Evolutionary conservation across 2,329 filamentous ascomycete genomes (phyloP), one percentile per base, ranked within the genome.

Genomic region (Cucurbitaria berberidis): DNA sequence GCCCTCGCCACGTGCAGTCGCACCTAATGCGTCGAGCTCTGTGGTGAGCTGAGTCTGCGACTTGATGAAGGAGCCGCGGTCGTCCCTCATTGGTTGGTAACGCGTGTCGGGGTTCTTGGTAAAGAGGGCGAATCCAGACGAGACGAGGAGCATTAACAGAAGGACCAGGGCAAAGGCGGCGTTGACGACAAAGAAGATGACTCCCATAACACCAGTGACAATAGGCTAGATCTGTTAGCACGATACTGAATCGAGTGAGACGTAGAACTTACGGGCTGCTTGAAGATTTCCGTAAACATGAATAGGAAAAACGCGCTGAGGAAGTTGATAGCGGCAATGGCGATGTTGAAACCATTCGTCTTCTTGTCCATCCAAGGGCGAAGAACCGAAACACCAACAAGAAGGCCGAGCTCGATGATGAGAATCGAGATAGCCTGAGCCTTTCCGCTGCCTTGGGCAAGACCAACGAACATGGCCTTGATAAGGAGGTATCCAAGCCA

Each of bases 341-440:
- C 85, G 69, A 98, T 96, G 79, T 97, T 97, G 83, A 96, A 96
- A 42, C 88, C 88, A 76, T 97, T 98, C 57, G 91, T 96, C 80
- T 93, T 93, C 86, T 96, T 96, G 82, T 97, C 93, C 93, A 98
- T 98, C 89, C 91, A 98, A 16, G 93, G 93, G 55, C 91, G 88
- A 63, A 97, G 79, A 48, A 96, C 88, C 55, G 87, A 89, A 50
- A 91, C 87, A 19, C 79, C 86, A 65, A 96, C 89, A 51, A 98
- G 82, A 64, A 89, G 88, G 46, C 77, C 85, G 1, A 88, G 88
- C 76, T 98, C 93, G 51, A 97, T 86, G 54, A 97, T 81, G 35
- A 98, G 81, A 52, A 97, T 83, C 15, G 88, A 90, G 52, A 97
- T 82, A 9, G 91, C 91, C 76, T 96, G 92, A 18, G 88, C 86